Evolutionary conservation across 2,329 filamentous ascomycete genomes (phyloP).

Genomic region (Monilinia polystroma): DNA sequence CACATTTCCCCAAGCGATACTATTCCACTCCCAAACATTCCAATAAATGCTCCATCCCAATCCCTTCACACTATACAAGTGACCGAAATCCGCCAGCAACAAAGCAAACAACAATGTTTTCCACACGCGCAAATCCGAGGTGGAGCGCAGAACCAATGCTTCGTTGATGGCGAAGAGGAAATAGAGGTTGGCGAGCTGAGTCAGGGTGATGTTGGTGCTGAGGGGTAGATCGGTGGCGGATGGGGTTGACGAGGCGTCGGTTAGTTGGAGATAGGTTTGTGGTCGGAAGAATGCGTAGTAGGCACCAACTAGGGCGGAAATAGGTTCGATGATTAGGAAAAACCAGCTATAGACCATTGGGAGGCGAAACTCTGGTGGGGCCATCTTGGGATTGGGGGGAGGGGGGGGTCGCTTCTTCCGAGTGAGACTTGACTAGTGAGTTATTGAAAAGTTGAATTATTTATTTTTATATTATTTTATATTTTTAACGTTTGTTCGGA

Average conservation of each 20-base stretch:
- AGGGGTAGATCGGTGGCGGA: conserved; percentile 46
- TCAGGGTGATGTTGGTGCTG: conserved; percentile 64
- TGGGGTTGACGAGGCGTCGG: conserved; percentile 47
- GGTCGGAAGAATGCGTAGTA: conserved; percentile 53
- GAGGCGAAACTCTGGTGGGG: conserved; percentile 47
- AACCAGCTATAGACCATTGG: conserved; percentile 66
- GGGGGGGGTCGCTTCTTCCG: too few species aligned
- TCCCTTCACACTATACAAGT: conserved; percentile 64
- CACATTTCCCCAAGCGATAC: conserved; percentile 67
- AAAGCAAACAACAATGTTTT: conserved; percentile 63
- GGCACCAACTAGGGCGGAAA: conserved; percentile 53
- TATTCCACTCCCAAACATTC: conserved; percentile 58
- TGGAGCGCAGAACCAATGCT: conserved; percentile 69
- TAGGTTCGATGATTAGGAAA: conserved; percentile 71
- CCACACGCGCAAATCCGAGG: conserved; percentile 69
- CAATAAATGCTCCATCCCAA: conserved; percentile 63
- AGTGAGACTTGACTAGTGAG: too few species aligned
- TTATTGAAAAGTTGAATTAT: too few species aligned
- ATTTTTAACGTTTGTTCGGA: too few species aligned
- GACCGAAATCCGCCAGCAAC: conserved; percentile 73
- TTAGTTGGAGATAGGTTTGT: conserved; percentile 61
- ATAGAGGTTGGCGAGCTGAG: conserved; percentile 77
- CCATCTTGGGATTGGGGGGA: too few species aligned
- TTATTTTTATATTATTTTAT: too few species aligned
- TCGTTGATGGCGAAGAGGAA: conserved; percentile 76